Evolutionary conservation across 2,329 filamentous ascomycete species (phyloP).

Genomic region (Penicillium janthinellum): DNA sequence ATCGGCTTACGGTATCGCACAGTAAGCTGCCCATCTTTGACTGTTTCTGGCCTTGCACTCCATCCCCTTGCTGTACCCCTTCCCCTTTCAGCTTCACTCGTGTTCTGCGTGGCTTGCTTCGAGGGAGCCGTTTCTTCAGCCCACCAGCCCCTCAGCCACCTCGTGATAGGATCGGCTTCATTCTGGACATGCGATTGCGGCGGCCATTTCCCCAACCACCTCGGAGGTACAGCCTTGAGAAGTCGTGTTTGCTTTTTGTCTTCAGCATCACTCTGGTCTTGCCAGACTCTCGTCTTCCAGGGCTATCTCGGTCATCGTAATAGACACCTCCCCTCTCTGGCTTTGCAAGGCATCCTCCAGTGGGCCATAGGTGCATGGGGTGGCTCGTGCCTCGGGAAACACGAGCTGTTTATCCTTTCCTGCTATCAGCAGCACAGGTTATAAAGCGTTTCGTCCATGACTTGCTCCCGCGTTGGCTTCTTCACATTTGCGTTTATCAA

Average conservation of each 20-base stretch:
- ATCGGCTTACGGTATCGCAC: constrained; percentile 8
- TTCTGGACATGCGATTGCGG: background rate
- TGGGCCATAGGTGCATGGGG: background rate
- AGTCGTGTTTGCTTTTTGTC: background rate
- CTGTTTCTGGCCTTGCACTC: background rate
- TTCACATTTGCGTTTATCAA: background rate
- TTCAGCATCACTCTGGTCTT: background rate
- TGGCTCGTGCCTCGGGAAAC: background rate
- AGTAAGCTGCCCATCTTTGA: constrained; percentile 13
- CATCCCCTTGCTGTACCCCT: background rate
- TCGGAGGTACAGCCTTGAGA: background rate
- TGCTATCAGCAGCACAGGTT: background rate
- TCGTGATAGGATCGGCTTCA: background rate
- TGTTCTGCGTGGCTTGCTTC: background rate
- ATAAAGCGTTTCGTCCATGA: background rate
- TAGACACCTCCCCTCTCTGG: background rate
- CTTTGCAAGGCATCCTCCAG: background rate
- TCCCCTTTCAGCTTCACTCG: background rate
- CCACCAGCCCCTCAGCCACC: constrained; percentile 1
- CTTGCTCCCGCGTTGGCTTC: background rate
- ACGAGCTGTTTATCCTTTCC: background rate
- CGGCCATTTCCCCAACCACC: background rate
- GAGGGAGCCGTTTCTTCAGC: background rate
- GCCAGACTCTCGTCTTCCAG: background rate
- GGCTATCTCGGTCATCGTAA: background rate